Percentiles rank a stretch among this genome's conserved stretches.
These are phyloP conservation scores for Ceratocystis eucalypticola DNA, from an alignment of 2,329 filamentous ascomycete species.

Conservation along the genomic window DNA sequence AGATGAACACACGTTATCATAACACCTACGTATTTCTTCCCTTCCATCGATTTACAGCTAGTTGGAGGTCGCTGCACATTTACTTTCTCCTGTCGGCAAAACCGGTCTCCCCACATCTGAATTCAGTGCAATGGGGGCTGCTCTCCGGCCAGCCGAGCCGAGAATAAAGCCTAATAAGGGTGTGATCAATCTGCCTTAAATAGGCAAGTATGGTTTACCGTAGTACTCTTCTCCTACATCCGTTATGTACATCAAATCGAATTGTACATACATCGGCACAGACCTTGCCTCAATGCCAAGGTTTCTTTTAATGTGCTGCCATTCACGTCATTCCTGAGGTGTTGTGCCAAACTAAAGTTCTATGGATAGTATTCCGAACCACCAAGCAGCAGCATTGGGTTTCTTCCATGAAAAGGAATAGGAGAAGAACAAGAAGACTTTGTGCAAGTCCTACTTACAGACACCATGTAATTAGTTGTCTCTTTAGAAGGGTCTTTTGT, in stretches of 20 bases:
- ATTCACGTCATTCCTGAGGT: neutral
- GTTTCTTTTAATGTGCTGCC: neutral
- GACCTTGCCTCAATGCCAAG: neutral
- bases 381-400: neutral
- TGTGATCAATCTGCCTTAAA: neutral
- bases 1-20: neutral
- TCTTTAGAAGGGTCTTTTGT: neutral
- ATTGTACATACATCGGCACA: neutral
- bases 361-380: neutral
- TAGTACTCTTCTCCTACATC: neutral
- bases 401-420: neutral
- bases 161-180: neutral
- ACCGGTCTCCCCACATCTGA: neutral
- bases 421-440: neutral
- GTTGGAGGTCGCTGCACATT: neutral
- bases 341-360: neutral
- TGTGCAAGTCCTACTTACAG: neutral
- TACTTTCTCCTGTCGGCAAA: neutral
- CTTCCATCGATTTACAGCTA: neutral
- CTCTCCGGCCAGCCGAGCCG: conserved; percentile 9
- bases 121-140: neutral
- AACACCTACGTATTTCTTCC: neutral
- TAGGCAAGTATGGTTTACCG: too few species aligned
- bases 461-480: too few species aligned
- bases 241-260: neutral